A percentile compares a stretch with the other conserved stretches of the same genome.
Evolutionary conservation across 2,329 filamentous ascomycete genomes (phyloP).

Genomic region (Diplocarpon rosae): DNA sequence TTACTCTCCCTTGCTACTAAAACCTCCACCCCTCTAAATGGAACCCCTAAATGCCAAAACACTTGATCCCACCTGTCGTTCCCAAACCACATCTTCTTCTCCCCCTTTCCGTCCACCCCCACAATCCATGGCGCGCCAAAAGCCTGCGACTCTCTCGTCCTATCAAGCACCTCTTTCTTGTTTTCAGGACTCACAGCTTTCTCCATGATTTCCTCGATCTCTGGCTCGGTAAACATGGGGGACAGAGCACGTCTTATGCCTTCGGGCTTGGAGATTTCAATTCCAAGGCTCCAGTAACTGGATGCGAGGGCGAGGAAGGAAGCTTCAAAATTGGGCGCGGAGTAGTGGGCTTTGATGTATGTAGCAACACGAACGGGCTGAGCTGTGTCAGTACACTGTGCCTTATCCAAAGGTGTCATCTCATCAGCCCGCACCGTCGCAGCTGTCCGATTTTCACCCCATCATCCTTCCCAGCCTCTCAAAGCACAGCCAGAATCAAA

Average conservation of each 20-base stretch:
- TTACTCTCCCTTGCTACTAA: constrained; percentile 1
- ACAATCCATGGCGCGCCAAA: constrained; percentile 19
- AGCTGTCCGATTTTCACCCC: not conserved
- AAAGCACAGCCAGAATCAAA: not conserved
- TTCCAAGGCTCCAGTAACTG: constrained; percentile 13
- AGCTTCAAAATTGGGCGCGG: constrained; percentile 9
- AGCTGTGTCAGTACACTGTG: not conserved
- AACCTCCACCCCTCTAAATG: constrained; percentile 10
- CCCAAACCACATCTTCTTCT: constrained; percentile 15
- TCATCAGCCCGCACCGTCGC: not conserved
- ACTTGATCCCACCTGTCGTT: constrained; percentile 20
- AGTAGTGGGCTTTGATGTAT: constrained; percentile 11
- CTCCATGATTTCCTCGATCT: constrained; percentile 12
- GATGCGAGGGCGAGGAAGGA: constrained; percentile 12
- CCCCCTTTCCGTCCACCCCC: constrained; percentile 7
- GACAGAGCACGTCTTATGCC: constrained; percentile 11
- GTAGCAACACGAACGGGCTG: constrained; percentile 15
- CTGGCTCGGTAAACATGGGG: constrained; percentile 6
- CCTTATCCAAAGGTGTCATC: not conserved
- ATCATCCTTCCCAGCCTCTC: not conserved
- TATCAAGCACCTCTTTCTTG: constrained; percentile 13
- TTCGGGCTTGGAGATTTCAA: constrained; percentile 11
- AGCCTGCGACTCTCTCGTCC: constrained; percentile 9
- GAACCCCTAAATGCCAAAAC: constrained; percentile 12
- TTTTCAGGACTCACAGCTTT: constrained; percentile 13